phyloP scores from a whole-genome alignment of 2,329 filamentous ascomycete species.

The Chaetomiaceae sp. region DNA sequence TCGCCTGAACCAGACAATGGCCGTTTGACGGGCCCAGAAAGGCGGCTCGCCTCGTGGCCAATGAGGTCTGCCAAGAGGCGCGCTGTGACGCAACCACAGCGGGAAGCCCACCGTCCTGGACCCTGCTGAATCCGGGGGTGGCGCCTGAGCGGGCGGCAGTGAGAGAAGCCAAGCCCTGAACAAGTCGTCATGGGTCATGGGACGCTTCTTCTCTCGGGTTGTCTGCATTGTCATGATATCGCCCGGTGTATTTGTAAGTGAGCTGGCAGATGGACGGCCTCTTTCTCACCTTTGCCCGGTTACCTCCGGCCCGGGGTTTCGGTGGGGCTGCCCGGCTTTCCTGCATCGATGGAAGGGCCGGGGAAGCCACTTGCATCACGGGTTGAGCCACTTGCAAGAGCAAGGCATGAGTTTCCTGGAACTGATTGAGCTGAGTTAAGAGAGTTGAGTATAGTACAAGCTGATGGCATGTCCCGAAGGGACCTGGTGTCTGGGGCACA shows the following conservation, averaged over 20 bases:
- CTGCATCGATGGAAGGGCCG: too few species aligned
- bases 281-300: too few species aligned
- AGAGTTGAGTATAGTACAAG: too few species aligned
- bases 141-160: background rate
- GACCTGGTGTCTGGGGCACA: too few species aligned
- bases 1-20: background rate
- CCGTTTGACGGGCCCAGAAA: background rate
- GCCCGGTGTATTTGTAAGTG: too few species aligned
- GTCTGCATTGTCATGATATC: too few species aligned
- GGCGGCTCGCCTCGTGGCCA: background rate
- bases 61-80: constrained; percentile 8
- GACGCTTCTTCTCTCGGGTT: background rate
- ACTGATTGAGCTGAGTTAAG: too few species aligned
- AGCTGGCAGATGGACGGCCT: too few species aligned
- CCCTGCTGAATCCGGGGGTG: background rate
- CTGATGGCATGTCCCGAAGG: too few species aligned
- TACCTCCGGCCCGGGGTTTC: too few species aligned
- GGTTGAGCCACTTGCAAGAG: background rate
- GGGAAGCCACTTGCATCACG: background rate
- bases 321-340: too few species aligned
- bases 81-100: constrained; percentile 8
- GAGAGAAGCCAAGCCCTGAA: background rate
- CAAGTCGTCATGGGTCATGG: constrained; percentile 6
- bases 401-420: too few species aligned
- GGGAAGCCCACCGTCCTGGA: background rate